Conservation (phyloP, 305 asterid species). For the Fraxinus velutina region DNA sequence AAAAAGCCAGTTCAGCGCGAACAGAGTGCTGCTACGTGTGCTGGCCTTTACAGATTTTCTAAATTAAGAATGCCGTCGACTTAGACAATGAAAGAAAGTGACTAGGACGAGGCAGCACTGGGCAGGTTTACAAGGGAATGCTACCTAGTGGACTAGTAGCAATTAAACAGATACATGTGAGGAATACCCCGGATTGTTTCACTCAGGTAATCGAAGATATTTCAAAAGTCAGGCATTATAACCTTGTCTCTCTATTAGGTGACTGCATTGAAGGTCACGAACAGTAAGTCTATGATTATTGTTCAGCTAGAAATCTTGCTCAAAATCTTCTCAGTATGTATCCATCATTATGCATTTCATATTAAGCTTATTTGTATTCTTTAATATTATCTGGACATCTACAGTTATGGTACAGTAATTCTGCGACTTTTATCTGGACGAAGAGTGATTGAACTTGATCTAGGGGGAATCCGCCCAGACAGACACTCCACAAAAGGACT, state of each 20-base stretch:
- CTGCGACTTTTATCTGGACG: constrained; percentile 77
- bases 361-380: neutral
- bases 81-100: constrained; percentile 41
- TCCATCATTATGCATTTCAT: neutral
- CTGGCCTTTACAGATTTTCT: constrained; percentile 66
- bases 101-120: constrained; percentile 77
- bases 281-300: constrained; percentile 66
- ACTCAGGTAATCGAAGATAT: constrained; percentile 58
- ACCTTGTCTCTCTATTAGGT: constrained; percentile 70
- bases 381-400: constrained; percentile 36
- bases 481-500: neutral
- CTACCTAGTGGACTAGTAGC: constrained; percentile 80
- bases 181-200: constrained; percentile 63
- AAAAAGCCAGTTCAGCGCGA: constrained; percentile 26
- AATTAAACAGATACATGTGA: constrained; percentile 64
- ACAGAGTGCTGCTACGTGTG: constrained; percentile 33
- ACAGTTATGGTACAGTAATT: constrained; percentile 72
- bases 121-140: constrained; percentile 64
- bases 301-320: constrained; percentile 67
- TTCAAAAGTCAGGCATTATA: constrained; percentile 67
- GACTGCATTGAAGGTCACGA: constrained; percentile 68
- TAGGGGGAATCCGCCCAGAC: constrained; percentile 31
- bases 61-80: constrained; percentile 59
- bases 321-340: constrained; percentile 59
- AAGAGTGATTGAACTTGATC: constrained; percentile 65